phyloP scores from a whole-genome alignment of 495 filamentous ascomycete genomes.

The Cetradonia linearis region DNA sequence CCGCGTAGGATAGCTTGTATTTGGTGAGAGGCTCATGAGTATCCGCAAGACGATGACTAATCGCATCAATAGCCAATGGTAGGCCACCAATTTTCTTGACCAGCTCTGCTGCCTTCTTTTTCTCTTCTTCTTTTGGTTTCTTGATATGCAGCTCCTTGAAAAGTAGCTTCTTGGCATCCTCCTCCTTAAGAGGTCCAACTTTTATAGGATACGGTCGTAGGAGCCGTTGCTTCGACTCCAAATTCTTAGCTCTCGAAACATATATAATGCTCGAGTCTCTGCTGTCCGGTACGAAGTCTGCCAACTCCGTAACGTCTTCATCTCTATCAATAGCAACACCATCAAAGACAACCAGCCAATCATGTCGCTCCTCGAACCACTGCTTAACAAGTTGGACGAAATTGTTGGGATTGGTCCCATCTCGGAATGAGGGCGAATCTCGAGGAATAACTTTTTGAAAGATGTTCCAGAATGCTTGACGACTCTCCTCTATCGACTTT shows the following conservation, averaged over 20 bases:
- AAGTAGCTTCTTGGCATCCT: conserved; percentile 49
- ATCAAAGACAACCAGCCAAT: conserved; percentile 71
- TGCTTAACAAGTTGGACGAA: conserved; percentile 52
- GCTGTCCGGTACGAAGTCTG: conserved; percentile 60
- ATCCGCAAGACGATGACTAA: conserved; percentile 61
- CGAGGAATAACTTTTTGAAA: conserved; percentile 43
- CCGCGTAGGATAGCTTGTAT: conserved; percentile 59
- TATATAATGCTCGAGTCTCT: conserved; percentile 63
- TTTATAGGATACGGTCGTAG: conserved; percentile 66
- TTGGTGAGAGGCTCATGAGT: conserved; percentile 59
- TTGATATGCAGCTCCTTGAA: conserved; percentile 46
- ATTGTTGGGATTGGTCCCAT: conserved; percentile 14
- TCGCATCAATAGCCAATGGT: conserved; percentile 69
- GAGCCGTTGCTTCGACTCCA: conserved; percentile 56
- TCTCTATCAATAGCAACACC: conserved; percentile 57
- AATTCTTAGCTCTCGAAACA: conserved; percentile 58
- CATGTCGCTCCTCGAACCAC: conserved; percentile 60
- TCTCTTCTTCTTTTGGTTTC: conserved; percentile 45
- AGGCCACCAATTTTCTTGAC: conserved; percentile 61
- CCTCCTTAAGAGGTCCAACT: conserved; percentile 47
- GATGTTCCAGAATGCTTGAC: conserved; percentile 65
- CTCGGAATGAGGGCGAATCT: conserved; percentile 33
- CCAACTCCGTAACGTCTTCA: conserved; percentile 46
- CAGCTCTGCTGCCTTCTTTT: conserved; percentile 50
- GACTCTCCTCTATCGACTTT: conserved; percentile 51